phyloP scores from a whole-genome alignment of 371 early-diverging fungal genomes.

The Actinomortierella ambigua region DNA sequence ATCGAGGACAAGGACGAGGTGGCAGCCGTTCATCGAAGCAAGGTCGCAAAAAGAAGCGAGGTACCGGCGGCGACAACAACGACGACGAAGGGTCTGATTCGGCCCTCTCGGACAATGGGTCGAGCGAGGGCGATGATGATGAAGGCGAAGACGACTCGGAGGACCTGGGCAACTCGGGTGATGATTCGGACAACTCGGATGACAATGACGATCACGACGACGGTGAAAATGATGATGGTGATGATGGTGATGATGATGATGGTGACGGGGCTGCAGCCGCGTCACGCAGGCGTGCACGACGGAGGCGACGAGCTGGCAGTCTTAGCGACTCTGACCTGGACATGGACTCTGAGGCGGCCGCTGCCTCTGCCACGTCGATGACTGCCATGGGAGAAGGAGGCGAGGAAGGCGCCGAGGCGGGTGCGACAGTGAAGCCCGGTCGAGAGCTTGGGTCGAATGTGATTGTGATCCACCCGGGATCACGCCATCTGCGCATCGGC shows the following conservation, averaged over 20 bases:
- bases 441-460: constrained; percentile 47
- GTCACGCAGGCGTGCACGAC: no score
- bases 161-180: background rate
- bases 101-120: no score
- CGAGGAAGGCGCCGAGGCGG: no score
- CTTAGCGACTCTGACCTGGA: no score
- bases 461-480: constrained; percentile 89
- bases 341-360: no score
- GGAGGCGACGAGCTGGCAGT: no score
- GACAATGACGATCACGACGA: constrained; percentile 28
- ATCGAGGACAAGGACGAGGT: no score
- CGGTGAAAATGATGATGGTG: constrained; percentile 45
- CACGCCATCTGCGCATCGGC: constrained; percentile 79
- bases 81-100: background rate
- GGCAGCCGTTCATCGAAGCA: no score
- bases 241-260: constrained; percentile 17
- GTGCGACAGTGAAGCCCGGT: no score
- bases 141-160: constrained; percentile 14
- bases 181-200: constrained; percentile 20
- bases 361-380: no score
- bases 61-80: background rate
- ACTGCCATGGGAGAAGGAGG: no score
- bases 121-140: constrained; percentile 18
- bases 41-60: no score
- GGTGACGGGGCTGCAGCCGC: constrained; percentile 10